Base-by-base conservation (phyloP, 306 rosid species). In the Sphenostylis stenocarpa region DNA sequence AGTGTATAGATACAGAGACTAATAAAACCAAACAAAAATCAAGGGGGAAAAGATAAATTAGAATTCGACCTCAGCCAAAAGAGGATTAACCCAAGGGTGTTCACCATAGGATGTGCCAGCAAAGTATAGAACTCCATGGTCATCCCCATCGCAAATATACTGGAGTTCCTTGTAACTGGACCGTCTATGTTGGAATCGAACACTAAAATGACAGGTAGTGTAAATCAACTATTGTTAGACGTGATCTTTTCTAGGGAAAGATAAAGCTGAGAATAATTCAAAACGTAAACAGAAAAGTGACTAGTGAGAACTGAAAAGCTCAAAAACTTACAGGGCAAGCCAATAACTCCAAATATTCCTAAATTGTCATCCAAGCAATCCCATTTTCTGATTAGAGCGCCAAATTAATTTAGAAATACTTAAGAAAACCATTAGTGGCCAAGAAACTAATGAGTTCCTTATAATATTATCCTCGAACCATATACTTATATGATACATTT, bases 1-100 rank as follows among this genome's bases (percentile, higher is more conserved):
- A 41, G 2, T 41, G 15, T 1, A 3, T 12, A 41, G 47, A 12
- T 38, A 39, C 3, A 11, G 4, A 41, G 16, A 41, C 47, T 4
- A 41, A 11, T 41, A 10, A 12, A 11, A 41, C 4, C 15, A 41
- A 11, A 48, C 3, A 12, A 57, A 29, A 21, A 23, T 7, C 3
- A 20, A 41, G 39, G 29, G 16, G 33, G 29, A 39, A 53, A 43
- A 60, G 28, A 57, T 73, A 51, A 39, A 67, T 17, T 34, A 67
- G 67, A 80, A 75, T n/a, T 23, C 60, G 72, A 90, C 98, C 93
- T 92, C 89, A 1, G 97, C 91, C 74, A 94, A 88, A 80, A 94
- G 89, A 79, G 98, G 97, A 87, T 94, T 94, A 69, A 94, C 88
- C 98, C 98, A 94, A 56, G 80, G 95, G 83, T 92, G 96, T 80